Evolutionary conservation across 2,329 filamentous ascomycete species (phyloP).

Genomic region (Xylaria digitata): DNA sequence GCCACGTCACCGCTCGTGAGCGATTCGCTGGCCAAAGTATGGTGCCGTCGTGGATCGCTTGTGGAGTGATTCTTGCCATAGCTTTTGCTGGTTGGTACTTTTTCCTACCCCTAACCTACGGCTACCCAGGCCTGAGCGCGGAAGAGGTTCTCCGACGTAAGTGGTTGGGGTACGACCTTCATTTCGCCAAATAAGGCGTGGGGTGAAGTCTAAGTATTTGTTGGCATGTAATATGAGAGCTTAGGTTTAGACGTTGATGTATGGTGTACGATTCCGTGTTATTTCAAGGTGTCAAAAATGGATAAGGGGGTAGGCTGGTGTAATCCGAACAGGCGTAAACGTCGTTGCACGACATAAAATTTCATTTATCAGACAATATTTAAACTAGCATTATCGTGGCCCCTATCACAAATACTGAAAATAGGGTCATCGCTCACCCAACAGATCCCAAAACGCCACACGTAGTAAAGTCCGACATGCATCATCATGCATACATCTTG

Average conservation of each 20-base stretch:
- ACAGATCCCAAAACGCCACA: neutral
- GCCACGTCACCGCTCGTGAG: conserved; percentile 82
- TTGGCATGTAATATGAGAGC: conserved; percentile 19
- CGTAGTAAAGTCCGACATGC: neutral
- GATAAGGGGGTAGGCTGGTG: conserved; percentile 40
- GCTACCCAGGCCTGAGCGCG: conserved; percentile 86
- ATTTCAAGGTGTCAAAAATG: conserved; percentile 34
- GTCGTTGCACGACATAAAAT: conserved; percentile 33
- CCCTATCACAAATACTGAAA: neutral
- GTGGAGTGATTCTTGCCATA: conserved; percentile 73
- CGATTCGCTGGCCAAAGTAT: conserved; percentile 83
- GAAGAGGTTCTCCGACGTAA: conserved; percentile 84
- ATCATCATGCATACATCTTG: neutral
- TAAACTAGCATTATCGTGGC: neutral
- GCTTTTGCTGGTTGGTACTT: conserved; percentile 86
- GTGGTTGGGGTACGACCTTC: conserved; percentile 96
- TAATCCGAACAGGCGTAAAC: conserved; percentile 34
- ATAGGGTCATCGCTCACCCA: neutral
- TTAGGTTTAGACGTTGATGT: conserved; percentile 29
- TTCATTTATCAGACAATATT: conserved; percentile 19
- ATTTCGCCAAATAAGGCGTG: conserved; percentile 88
- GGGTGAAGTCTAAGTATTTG: conserved; percentile 18
- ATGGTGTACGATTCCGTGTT: conserved; percentile 44
- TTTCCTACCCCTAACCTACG: conserved; percentile 96
- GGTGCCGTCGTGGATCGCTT: conserved; percentile 81